phyloP scores from a whole-genome alignment of 345 rosid species.

The Eutrema japonicum region DNA sequence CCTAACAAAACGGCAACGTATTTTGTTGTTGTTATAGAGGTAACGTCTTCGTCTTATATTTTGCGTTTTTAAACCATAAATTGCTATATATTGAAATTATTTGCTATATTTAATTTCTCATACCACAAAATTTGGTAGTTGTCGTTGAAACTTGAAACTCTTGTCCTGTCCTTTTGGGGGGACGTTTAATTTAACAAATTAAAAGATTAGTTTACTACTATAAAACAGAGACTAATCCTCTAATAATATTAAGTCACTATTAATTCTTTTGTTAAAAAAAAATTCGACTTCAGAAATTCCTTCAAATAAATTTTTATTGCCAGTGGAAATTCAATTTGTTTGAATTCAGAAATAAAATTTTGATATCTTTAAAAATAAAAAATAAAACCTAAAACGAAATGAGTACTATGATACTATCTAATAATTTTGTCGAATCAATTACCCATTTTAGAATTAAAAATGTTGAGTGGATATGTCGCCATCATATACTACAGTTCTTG shows the following conservation, averaged over 20 bases:
- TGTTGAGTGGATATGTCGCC: conserved; percentile 15
- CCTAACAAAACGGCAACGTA: too few relatives aligned
- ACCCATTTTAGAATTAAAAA: not conserved
- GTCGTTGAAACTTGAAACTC: conserved; percentile 35
- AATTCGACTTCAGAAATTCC: too few relatives aligned
- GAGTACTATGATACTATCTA: not conserved
- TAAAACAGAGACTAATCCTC: not conserved
- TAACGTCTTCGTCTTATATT: not conserved
- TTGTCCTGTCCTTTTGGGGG: not conserved
- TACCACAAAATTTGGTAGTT: conserved; percentile 26
- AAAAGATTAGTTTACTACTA: not conserved
- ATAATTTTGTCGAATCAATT: not conserved
- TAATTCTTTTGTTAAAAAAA: too few relatives aligned
- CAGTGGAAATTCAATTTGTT: not conserved
- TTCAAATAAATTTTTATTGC: too few relatives aligned
- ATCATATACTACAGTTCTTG: conserved; percentile 31
- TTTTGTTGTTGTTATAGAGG: too few relatives aligned
- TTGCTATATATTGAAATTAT: not conserved
- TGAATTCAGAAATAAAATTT: not conserved
- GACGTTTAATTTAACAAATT: not conserved
- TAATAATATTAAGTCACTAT: not conserved
- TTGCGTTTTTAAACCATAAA: conserved; percentile 20
- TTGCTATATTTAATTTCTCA: not conserved
- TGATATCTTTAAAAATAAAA: not conserved
- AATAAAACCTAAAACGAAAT: not conserved